Evolutionary conservation across 176 grass and related monocot species (phyloP).

Genomic region (Chrysopogon serrulatus): DNA sequence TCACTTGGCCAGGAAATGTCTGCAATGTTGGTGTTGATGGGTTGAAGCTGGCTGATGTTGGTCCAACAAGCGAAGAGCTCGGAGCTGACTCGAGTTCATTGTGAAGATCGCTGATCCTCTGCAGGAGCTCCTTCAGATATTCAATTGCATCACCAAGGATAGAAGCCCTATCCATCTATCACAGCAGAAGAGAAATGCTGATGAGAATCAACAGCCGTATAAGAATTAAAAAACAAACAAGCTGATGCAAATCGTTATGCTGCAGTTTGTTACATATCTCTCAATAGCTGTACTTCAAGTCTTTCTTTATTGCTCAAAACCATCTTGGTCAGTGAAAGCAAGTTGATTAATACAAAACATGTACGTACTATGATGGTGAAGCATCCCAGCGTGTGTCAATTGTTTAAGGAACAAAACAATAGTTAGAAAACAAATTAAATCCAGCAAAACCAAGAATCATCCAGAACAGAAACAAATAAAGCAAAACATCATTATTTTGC

Average conservation of each 20-base stretch:
- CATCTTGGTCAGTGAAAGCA: conserved; percentile 9
- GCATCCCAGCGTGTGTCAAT: neutral
- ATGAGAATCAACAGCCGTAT: neutral
- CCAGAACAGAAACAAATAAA: neutral
- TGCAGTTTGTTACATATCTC: neutral
- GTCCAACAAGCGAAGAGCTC: conserved; percentile 47
- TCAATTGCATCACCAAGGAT: conserved; percentile 82
- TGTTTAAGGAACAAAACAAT: neutral
- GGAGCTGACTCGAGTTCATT: conserved; percentile 64
- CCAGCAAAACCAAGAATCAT: neutral
- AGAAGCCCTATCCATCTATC: conserved; percentile 76
- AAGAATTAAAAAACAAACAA: neutral
- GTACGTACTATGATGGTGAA: neutral
- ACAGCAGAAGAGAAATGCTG: conserved; percentile 25
- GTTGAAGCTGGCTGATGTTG: conserved; percentile 45
- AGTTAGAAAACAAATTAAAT: neutral
- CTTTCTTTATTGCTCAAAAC: conserved; percentile 16
- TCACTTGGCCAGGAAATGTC: conserved; percentile 47
- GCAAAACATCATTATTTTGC: neutral
- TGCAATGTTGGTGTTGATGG: conserved; percentile 65
- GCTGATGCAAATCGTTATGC: neutral
- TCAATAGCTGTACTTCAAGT: neutral
- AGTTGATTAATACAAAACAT: neutral
- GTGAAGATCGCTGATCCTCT: conserved; percentile 72
- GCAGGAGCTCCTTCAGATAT: conserved; percentile 81